These are phyloP conservation scores for Lentinula sp. DNA, from an alignment of 768 basidiomycete genomes.

Conservation along the genomic window DNA sequence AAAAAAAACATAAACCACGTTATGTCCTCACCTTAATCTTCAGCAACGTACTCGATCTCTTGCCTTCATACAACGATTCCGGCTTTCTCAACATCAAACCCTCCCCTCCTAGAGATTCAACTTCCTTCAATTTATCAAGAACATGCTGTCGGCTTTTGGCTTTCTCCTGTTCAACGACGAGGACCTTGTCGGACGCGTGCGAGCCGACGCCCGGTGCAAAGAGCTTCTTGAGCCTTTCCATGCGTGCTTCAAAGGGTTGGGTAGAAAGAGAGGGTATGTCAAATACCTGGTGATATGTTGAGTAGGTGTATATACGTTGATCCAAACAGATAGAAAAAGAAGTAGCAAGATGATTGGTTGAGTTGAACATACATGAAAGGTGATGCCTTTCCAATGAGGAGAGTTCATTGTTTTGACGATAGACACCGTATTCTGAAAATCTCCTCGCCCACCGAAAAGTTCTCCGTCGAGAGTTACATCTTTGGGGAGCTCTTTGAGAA, in stretches of 20 bases:
- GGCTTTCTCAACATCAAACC: constrained; percentile 53
- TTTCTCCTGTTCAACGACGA: constrained; percentile 41
- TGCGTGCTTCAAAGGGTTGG: constrained; percentile 46
- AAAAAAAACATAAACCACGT: background rate
- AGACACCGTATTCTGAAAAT: constrained; percentile 54
- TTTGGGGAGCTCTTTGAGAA: constrained; percentile 40
- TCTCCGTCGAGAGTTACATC: constrained; percentile 55
- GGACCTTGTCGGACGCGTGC: constrained; percentile 34
- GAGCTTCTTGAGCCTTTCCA: constrained; percentile 33
- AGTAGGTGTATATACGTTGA: background rate
- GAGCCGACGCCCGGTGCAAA: constrained; percentile 40
- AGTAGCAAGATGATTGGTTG: background rate
- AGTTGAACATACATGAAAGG: constrained; percentile 38
- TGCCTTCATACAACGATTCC: constrained; percentile 45
- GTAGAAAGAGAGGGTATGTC: constrained; percentile 46
- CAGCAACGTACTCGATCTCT: constrained; percentile 39
- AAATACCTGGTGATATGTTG: constrained; percentile 37
- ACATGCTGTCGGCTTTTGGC: constrained; percentile 45
- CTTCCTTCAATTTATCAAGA: constrained; percentile 44
- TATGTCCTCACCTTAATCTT: constrained; percentile 45
- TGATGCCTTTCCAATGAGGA: constrained; percentile 48
- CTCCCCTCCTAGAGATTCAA: constrained; percentile 51
- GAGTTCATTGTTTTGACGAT: constrained; percentile 55
- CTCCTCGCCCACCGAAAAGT: constrained; percentile 49
- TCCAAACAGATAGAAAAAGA: too few species aligned